Evolutionary conservation across 495 filamentous ascomycete genomes (phyloP), one percentile per base, ranked within the genome.

Genomic region (Penicillium bovifimosum): DNA sequence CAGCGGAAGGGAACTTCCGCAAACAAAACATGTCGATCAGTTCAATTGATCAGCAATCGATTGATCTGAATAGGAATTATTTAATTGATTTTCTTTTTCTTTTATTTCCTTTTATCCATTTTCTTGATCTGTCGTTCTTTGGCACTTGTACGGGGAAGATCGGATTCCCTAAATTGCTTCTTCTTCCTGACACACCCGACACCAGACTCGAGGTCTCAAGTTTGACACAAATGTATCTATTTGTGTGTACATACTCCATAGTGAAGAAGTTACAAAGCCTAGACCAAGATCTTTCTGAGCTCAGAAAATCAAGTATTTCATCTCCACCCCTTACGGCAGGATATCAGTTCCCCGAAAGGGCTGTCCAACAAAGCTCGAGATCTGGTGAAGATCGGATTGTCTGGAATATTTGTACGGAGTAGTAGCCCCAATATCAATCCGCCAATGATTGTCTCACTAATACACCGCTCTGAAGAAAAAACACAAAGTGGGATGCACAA

Each of bases 1-100:
- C 38, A 41, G 47, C 56, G 63, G 56, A 57, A 53, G 52, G 29
- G 1, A 50, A 34, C 46, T 60, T 56, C 62, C 56, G 56, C 52
- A 48, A 48, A 49, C 52, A 45, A 41, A 47, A 52, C 27, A 44
- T 39, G 56, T 34, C 60, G 53, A 60, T 62, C 59, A 28, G 29
- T 13, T 13, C 41, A 33, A 52, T 35, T 40, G 54, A 41, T 32
- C 31, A 18, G 6, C 31, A 13, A 34, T 5, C 10, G 10, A 10
- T n/a, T 16, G 17, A 16, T 16, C 9, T 32, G 41, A 17, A 42
- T 27, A 38, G 43, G 35, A n/a, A n/a, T n/a, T n/a, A n/a, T n/a
- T n/a, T n/a, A n/a, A n/a, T n/a, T n/a, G n/a, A n/a, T n/a, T n/a
- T n/a, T 44, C 7, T 6, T 20, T 45, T 45, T 36, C n/a, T 36